phyloP scores from a whole-genome alignment of 768 basidiomycete species.

The Lactifluus pinguis region DNA sequence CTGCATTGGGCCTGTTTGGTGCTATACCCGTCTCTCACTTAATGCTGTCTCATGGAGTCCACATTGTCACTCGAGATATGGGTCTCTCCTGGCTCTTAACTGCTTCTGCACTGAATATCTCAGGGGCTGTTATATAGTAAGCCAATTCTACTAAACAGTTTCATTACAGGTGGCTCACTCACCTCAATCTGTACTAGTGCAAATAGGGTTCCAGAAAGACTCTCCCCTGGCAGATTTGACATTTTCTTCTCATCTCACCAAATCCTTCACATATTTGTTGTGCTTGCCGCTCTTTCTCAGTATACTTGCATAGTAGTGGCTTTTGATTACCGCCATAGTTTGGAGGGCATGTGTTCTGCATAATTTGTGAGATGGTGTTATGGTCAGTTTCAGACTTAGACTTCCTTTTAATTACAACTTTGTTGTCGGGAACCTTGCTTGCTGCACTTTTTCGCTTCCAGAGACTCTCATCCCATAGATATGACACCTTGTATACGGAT shows the following conservation, averaged over 20 bases:
- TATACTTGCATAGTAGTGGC: slow-evolving; percentile 48
- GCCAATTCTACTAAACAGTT: slow-evolving; percentile 28
- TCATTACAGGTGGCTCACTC: slow-evolving; percentile 18
- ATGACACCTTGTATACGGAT: no score
- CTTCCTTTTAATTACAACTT: no score
- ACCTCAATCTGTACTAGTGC: slow-evolving; percentile 41
- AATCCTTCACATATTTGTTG: slow-evolving; percentile 79
- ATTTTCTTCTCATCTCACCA: slow-evolving; percentile 76
- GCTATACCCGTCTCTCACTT: slow-evolving; percentile 63
- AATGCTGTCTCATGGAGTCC: slow-evolving; percentile 46
- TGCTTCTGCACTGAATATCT: slow-evolving; percentile 68
- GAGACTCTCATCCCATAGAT: no score
- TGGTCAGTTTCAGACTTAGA: no score
- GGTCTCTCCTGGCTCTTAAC: slow-evolving; percentile 62
- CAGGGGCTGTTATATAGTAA: slow-evolving; percentile 76
- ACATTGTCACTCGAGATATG: slow-evolving; percentile 47
- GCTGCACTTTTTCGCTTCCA: no score
- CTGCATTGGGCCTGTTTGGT: slow-evolving; percentile 64
- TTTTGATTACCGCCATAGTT: slow-evolving; percentile 48
- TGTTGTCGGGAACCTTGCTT: no score
- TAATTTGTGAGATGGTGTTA: neutral
- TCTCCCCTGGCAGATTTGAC: slow-evolving; percentile 72
- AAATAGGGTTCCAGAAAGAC: slow-evolving; percentile 70
- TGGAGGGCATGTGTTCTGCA: slow-evolving; percentile 4
- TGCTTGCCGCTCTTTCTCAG: slow-evolving; percentile 61